These are phyloP conservation scores for Arthrobotrys sinensis DNA, from an alignment of 2,329 filamentous ascomycete genomes.

Conservation along the genomic window DNA sequence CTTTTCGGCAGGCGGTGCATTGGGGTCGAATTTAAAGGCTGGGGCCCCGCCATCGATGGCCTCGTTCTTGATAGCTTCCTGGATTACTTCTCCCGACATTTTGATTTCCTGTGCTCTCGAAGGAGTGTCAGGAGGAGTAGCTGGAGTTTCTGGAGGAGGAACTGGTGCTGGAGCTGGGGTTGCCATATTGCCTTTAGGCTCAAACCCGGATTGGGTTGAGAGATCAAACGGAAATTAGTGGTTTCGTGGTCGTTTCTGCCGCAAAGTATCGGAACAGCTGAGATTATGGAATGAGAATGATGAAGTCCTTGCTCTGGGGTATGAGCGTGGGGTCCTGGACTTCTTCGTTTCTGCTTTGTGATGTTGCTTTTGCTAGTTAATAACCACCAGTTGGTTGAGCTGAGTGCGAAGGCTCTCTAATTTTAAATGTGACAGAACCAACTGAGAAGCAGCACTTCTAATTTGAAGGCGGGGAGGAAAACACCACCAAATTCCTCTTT, in stretches of 20 bases:
- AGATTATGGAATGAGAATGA: conserved; percentile 6
- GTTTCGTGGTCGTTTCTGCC: conserved; percentile 27
- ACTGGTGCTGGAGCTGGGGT: conserved; percentile 35
- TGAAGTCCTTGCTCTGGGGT: background rate
- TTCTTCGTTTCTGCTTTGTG: conserved; percentile 1
- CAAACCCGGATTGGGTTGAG: conserved; percentile 51
- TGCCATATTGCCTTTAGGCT: conserved; percentile 48
- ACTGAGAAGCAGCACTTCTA: background rate
- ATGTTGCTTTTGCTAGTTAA: conserved; percentile 8
- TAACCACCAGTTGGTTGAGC: background rate
- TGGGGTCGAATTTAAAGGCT: conserved; percentile 88
- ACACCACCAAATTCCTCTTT: conserved; percentile 18
- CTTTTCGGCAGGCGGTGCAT: conserved; percentile 88
- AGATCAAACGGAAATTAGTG: conserved; percentile 39
- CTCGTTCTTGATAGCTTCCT: conserved; percentile 82
- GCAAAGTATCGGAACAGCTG: conserved; percentile 13
- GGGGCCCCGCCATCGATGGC: conserved; percentile 83
- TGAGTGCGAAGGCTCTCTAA: conserved; percentile 6
- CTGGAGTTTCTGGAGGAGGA: conserved; percentile 48
- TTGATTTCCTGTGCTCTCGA: conserved; percentile 52
- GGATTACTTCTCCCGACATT: conserved; percentile 51
- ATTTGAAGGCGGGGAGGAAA: conserved; percentile 11
- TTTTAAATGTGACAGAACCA: conserved; percentile 1
- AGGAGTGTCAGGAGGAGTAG: conserved; percentile 57
- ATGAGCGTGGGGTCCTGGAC: conserved; percentile 1